Conservation (phyloP, 2,329 filamentous ascomycete genomes). For the Botryotinia calthae region DNA sequence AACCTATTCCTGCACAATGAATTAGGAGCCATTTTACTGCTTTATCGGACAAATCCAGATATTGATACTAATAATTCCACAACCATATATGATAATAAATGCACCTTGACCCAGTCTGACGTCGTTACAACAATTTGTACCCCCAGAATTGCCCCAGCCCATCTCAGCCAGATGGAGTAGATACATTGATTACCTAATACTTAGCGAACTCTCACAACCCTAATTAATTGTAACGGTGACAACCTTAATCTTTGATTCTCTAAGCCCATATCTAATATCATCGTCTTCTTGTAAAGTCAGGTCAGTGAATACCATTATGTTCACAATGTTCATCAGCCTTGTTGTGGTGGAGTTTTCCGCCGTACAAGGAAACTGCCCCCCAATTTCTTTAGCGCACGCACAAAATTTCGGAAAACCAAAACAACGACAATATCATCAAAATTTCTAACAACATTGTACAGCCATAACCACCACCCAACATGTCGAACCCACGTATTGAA, state of each 20-base stretch:
- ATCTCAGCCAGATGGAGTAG: neutral
- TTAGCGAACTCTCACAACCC: conserved; percentile 33
- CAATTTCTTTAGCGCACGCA: conserved; percentile 30
- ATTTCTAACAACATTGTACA: conserved; percentile 32
- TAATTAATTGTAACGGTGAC: conserved; percentile 21
- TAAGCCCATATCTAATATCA: conserved; percentile 20
- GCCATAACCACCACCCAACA: conserved; percentile 53
- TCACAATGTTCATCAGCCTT: conserved; percentile 12
- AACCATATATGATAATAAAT: conserved; percentile 9
- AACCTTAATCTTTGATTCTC: conserved; percentile 15
- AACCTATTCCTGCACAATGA: neutral
- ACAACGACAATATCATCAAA: conserved; percentile 18
- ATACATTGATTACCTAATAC: conserved; percentile 23
- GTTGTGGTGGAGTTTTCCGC: conserved; percentile 5
- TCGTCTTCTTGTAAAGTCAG: conserved; percentile 20
- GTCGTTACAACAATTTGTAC: conserved; percentile 1
- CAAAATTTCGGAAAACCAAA: conserved; percentile 31
- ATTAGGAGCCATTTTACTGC: neutral
- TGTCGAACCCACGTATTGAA: conserved; percentile 98
- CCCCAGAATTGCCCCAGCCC: neutral
- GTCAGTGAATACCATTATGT: conserved; percentile 25
- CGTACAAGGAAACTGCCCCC: neutral
- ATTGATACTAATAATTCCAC: conserved; percentile 10
- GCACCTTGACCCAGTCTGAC: conserved; percentile 11
- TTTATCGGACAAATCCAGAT: conserved; percentile 2